Conservation (phyloP, 208 protist species). For the Acanthamoeba quina region DNA sequence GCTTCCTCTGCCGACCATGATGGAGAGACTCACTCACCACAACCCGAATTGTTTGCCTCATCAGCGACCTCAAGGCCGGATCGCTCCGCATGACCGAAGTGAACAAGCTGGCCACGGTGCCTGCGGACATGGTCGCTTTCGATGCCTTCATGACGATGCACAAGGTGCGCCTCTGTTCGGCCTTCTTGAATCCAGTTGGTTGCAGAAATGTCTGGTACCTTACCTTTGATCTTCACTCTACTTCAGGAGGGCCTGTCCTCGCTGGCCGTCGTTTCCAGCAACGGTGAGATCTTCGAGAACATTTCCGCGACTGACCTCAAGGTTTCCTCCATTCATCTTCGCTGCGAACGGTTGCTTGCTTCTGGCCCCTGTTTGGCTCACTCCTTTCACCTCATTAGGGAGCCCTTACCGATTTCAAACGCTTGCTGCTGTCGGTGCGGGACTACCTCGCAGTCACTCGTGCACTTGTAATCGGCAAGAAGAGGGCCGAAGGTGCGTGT, state of each 20-base stretch:
- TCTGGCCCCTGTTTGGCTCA: background rate
- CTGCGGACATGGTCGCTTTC: background rate
- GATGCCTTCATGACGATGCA: conserved; percentile 59
- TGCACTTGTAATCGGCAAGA: conserved; percentile 1
- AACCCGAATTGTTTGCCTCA: background rate
- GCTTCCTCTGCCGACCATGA: background rate
- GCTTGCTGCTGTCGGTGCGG: background rate
- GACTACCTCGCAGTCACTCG: background rate
- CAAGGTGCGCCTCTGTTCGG: background rate
- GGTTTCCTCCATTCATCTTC: background rate
- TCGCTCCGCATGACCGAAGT: conserved; percentile 3
- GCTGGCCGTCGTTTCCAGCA: background rate
- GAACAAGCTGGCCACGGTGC: conserved; percentile 19
- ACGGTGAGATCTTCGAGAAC: conserved; percentile 16
- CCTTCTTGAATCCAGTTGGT: too few relatives aligned
- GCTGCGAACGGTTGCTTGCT: background rate
- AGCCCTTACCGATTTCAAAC: conserved; percentile 34
- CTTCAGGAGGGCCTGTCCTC: conserved; percentile 20
- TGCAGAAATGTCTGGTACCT: background rate
- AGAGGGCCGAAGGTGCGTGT: background rate
- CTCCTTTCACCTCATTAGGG: background rate
- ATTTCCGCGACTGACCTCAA: conserved; percentile 54
- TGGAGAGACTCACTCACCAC: background rate
- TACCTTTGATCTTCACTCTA: background rate
- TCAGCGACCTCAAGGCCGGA: background rate